These are phyloP conservation scores for Xerophyta viscosa DNA, from an alignment of 106 monocot species.

Conservation along the genomic window DNA sequence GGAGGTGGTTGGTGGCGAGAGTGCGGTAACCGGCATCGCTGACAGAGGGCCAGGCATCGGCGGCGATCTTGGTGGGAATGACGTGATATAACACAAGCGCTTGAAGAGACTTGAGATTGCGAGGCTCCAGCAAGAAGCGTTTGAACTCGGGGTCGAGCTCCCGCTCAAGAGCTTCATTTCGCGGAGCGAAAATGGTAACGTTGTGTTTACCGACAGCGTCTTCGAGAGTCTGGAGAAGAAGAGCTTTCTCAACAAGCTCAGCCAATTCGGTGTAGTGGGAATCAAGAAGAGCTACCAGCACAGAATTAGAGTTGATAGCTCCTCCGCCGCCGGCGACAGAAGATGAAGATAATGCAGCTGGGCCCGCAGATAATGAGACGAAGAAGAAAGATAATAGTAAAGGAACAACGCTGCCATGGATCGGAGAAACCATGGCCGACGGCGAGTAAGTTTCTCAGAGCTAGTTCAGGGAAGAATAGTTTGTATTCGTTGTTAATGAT, in stretches of 20 bases:
- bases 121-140: conserved; percentile 79
- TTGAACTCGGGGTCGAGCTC: conserved; percentile 92
- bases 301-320: conserved; percentile 37
- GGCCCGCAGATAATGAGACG: neutral
- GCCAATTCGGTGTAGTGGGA: conserved; percentile 80
- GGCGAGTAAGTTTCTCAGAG: neutral
- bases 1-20: too few species aligned
- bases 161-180: conserved; percentile 79
- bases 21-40: too few species aligned
- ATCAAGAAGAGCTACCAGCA: conserved; percentile 43
- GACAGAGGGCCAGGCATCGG: conserved; percentile 14
- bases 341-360: conserved; percentile 12
- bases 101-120: conserved; percentile 61
- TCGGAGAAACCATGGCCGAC: conserved; percentile 13
- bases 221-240: conserved; percentile 78
- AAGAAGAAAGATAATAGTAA: conserved; percentile 8
- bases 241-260: conserved; percentile 85
- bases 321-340: conserved; percentile 2
- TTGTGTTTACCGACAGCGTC: conserved; percentile 61
- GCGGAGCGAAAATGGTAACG: conserved; percentile 80
- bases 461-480: too few species aligned
- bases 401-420: conserved; percentile 8
- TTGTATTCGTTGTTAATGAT: too few species aligned
- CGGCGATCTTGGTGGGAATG: conserved; percentile 25
- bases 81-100: conserved; percentile 44